Base-by-base conservation (phyloP, 345 rosid species). In the Streptanthus diversifolius region DNA sequence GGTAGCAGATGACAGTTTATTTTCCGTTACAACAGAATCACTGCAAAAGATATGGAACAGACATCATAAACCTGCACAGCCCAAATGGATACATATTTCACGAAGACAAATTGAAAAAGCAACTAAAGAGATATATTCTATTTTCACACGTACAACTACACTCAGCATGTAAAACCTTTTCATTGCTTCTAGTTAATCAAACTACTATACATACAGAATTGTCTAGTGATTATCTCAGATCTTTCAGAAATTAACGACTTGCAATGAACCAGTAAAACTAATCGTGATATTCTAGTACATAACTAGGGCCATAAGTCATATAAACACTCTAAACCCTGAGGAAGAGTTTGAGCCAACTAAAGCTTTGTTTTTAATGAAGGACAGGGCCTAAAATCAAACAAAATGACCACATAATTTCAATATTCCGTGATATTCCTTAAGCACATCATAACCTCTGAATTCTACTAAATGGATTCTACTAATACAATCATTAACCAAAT, bases 11-110 rank as follows among this genome's bases (percentile, higher is more conserved):
- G 84, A 36, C 62, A 69, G 47, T 80, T 84, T 95, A 68, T 71
- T 82, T 77, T 86, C 90, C 45, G 78, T 32, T 14, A 77, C 54
- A 32, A 60, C 66, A 41, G 74, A 71, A 29, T 87, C 96, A 71
- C 99, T 95, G 93, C 84, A 83, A 68, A 35, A 41, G 71, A 72
- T 70, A 69, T 7, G 37, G 58, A 76, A 57, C 19, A 51, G 45
- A 47, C 47, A 77, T 80, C 63, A 83, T 69, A 63, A 69, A 75
- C 36, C 36, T 54, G 39, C 67, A 43, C 1, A 48, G 29, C 29
- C 52, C 43, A 54, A 60, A 18, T 25, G 21, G 11, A 63, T 15
- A 5, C 47, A 41, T 35, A 56, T 19, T 36, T 24, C 24, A 33
- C 15, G 37, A 14, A 14, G 45, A 4, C 5, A 5, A 29, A 9